These are phyloP conservation scores for Lindgomyces ingoldianus DNA, from an alignment of 495 filamentous ascomycete genomes.

Conservation along the genomic window DNA sequence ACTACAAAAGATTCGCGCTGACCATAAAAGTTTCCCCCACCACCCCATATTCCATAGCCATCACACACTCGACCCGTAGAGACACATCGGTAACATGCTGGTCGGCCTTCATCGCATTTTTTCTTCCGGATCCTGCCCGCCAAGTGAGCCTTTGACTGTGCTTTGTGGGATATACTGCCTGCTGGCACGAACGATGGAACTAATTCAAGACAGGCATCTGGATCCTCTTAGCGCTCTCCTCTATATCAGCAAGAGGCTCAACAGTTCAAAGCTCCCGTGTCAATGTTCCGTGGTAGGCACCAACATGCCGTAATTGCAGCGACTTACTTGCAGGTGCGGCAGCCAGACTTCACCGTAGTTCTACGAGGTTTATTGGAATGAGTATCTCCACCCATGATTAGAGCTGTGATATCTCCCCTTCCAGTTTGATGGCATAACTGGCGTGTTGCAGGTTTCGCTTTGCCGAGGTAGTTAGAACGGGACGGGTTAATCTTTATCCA, in stretches of 20 bases:
- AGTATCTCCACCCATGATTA: background rate
- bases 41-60: conserved; percentile 55
- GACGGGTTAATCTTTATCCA: too few relatives aligned
- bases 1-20: background rate
- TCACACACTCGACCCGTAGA: conserved; percentile 48
- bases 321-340: conserved; percentile 57
- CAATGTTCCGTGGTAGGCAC: too few relatives aligned
- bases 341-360: conserved; percentile 52
- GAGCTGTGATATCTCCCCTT: too few relatives aligned
- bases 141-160: background rate
- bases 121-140: conserved; percentile 48
- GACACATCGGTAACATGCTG: conserved; percentile 56
- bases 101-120: conserved; percentile 62
- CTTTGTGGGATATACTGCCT: background rate
- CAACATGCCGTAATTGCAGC: too few relatives aligned
- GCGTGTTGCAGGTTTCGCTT: too few relatives aligned
- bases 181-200: too few relatives aligned
- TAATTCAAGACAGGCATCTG: too few relatives aligned
- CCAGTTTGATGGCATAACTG: too few relatives aligned
- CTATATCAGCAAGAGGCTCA: too few relatives aligned
- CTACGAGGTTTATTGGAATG: background rate
- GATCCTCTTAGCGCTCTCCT: too few relatives aligned
- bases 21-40: conserved; percentile 47
- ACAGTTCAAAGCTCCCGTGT: too few relatives aligned
- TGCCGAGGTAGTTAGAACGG: too few relatives aligned